phyloP scores from a whole-genome alignment of 2,329 filamentous ascomycete genomes.

The Penicillium freii region DNA sequence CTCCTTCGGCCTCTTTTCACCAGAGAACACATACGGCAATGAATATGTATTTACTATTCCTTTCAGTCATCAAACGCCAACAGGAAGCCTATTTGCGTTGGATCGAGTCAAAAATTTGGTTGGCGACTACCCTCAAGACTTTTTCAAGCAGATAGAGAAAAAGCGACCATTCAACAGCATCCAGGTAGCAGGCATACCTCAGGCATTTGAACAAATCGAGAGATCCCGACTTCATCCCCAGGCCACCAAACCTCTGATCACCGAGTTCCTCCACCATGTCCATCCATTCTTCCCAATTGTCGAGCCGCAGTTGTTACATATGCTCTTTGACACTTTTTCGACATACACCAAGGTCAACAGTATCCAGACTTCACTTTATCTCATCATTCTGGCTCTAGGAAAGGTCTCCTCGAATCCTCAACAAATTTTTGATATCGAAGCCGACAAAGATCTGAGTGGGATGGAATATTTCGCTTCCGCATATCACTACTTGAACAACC shows the following conservation, averaged over 20 bases:
- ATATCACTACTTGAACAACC: constrained; percentile 10
- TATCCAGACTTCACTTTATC: constrained; percentile 14
- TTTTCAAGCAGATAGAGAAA: constrained; percentile 16
- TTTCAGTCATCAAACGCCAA: constrained; percentile 14
- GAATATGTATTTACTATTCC: constrained; percentile 15
- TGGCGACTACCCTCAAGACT: constrained; percentile 20
- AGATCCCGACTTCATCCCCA: not conserved
- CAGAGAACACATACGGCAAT: constrained; percentile 1
- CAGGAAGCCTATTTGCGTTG: constrained; percentile 14
- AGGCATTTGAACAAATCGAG: constrained; percentile 6
- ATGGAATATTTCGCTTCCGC: constrained; percentile 19
- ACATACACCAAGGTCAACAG: constrained; percentile 5
- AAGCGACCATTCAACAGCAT: constrained; percentile 9
- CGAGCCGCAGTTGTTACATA: constrained; percentile 8
- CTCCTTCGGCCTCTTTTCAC: not conserved
- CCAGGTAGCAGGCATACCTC: not conserved
- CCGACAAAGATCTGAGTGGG: constrained; percentile 3
- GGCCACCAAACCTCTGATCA: constrained; percentile 9
- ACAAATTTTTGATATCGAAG: constrained; percentile 12
- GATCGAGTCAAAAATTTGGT: constrained; percentile 15
- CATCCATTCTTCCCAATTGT: constrained; percentile 18
- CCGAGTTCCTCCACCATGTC: constrained; percentile 13
- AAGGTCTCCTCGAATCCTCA: constrained; percentile 11
- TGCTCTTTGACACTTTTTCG: constrained; percentile 12
- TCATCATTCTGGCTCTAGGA: constrained; percentile 14